Conservation (phyloP, 371 early-diverging fungal genomes). For the Nematocida parisii region DNA sequence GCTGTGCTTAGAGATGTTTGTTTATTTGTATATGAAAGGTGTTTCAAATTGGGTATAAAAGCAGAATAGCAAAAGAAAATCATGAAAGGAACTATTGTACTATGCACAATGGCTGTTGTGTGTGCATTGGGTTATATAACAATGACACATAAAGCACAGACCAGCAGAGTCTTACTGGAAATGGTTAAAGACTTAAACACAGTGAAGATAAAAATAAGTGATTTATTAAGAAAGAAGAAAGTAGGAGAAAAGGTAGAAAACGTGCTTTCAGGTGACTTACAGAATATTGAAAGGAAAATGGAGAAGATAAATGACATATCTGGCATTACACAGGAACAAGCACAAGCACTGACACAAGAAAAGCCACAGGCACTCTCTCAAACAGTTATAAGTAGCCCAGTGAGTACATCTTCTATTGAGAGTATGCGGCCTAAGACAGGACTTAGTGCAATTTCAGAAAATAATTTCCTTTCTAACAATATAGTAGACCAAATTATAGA, state of each 20-base stretch:
- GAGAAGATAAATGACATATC: slow-evolving; percentile 30
- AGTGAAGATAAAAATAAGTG: slow-evolving; percentile 24
- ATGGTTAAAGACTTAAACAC: slow-evolving; percentile 27
- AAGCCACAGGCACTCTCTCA: not conserved
- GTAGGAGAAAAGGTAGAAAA: slow-evolving; percentile 18
- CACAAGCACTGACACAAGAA: not conserved
- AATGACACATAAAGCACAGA: slow-evolving; percentile 33
- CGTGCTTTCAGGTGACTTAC: slow-evolving; percentile 28
- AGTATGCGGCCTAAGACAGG: not conserved
- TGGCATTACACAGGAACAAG: not conserved
- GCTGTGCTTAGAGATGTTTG: not conserved
- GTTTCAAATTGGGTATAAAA: slow-evolving; percentile 50
- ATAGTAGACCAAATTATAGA: slow-evolving; percentile 44
- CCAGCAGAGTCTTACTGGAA: slow-evolving; percentile 9
- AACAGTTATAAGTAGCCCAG: not conserved
- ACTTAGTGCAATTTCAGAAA: not conserved
- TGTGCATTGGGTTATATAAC: slow-evolving; percentile 34
- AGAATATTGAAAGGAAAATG: slow-evolving; percentile 54
- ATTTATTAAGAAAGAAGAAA: slow-evolving; percentile 3
- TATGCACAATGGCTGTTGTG: slow-evolving; percentile 31
- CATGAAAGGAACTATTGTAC: slow-evolving; percentile 38
- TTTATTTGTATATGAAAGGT: slow-evolving; percentile 46
- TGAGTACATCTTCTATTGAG: not conserved
- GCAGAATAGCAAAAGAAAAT: not conserved
- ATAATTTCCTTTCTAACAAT: slow-evolving; percentile 13